Conservation (phyloP, 371 early-diverging fungal genomes). For the Dinochytrium kinnereticum region DNA sequence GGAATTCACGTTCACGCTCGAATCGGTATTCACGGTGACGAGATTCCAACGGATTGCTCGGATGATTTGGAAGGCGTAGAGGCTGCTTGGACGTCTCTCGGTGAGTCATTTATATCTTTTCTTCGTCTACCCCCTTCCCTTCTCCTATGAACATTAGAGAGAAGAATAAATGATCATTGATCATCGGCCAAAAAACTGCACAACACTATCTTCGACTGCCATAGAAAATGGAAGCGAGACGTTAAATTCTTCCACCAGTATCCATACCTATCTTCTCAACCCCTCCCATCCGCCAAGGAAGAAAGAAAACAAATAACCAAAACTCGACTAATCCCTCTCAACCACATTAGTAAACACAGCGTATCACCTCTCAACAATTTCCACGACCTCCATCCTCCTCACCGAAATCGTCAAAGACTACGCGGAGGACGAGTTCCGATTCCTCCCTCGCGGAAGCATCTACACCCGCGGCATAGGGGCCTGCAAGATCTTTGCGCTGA, state of each 20-base stretch:
- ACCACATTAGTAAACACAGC: conserved; percentile 23
- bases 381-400: conserved; percentile 17
- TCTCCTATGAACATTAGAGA: background rate
- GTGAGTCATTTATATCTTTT: conserved; percentile 9
- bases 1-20: conserved; percentile 24
- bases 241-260: too few species aligned
- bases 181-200: too few species aligned
- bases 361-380: conserved; percentile 26
- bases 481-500: conserved; percentile 18
- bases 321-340: background rate
- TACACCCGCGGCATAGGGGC: conserved; percentile 20
- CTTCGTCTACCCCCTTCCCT: background rate
- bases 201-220: too few species aligned
- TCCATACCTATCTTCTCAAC: too few species aligned
- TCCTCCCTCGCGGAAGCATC: conserved; percentile 1
- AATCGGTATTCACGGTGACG: conserved; percentile 30
- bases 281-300: too few species aligned
- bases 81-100: conserved; percentile 20
- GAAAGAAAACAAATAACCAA: too few species aligned
- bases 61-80: conserved; percentile 19
- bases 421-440: background rate
- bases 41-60: background rate
- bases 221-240: too few species aligned
- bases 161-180: too few species aligned
- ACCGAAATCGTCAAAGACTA: conserved; percentile 15